Base-by-base conservation (phyloP, 2,329 filamentous ascomycete species). In the Elsinoe perseae region DNA sequence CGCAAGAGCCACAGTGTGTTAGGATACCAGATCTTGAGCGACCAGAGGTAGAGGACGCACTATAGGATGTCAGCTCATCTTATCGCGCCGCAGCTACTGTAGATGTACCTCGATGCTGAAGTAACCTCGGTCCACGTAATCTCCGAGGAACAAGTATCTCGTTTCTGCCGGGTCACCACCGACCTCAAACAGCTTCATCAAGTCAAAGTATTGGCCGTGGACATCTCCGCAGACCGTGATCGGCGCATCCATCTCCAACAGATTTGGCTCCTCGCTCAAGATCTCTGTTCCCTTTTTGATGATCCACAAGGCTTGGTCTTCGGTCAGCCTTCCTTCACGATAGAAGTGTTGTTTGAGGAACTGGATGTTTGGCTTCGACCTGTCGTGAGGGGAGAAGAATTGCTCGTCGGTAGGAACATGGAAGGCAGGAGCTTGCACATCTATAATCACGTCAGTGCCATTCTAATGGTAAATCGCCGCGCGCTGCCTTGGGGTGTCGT, bases 111-210 rank as follows among this genome's bases (percentile, higher is more conserved):
- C 93, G 69, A 98, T 97, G 72, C 91, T 96, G 74, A 97, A 98
- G 75, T 98, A 98, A 55, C 93, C 93, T 71, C 93, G 83, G 71
- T 98, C 93, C 62, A 98, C 93, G 70, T 98, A 98, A 74, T 98
- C 93, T 60, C 93, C 93, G 62, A 98, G 77, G 75, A 98, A 98
- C 59, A 98, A 82, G 73, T 98, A 98, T 68, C 93, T 79, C 27
- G 93, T 98, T 75, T 98, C 93, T 55, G 92, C 83, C 38, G 93
- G 93, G 72, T 98, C 93, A 62, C 93, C 93, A 63, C 93, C 93
- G 53, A 98, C 93, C 73, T 98, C 93, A 68, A 98, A 98, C 30
- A 98, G 80, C 79, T 98, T 98, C 93, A 98, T 98, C 69, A 98
- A 75, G 72, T 98, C 93, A 72, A 95, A 98, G 77, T 97, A 98